These are phyloP conservation scores for Quercus wislizeni DNA, from an alignment of 306 rosid genomes.

Conservation along the genomic window DNA sequence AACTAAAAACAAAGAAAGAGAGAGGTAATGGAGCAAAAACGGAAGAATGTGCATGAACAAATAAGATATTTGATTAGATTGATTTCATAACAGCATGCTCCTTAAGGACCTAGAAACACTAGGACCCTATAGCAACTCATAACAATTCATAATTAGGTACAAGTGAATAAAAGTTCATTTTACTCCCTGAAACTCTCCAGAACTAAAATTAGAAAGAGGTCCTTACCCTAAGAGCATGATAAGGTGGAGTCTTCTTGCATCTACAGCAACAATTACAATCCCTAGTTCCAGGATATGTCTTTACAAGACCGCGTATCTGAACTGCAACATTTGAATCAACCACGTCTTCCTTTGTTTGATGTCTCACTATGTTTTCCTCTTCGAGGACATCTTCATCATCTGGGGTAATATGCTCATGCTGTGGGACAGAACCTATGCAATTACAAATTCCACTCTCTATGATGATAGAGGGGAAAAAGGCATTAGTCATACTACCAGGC, in stretches of 20 bases:
- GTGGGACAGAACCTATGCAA: conserved; percentile 52
- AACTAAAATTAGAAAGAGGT: conserved; percentile 16
- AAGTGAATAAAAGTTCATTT: conserved; percentile 10
- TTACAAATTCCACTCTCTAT: conserved; percentile 80
- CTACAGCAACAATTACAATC: conserved; percentile 44
- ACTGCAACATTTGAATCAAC: conserved; percentile 63
- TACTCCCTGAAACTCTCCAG: conserved; percentile 10
- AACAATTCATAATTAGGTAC: background rate
- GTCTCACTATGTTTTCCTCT: conserved; percentile 73
- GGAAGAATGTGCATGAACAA: background rate
- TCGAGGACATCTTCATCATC: conserved; percentile 86
- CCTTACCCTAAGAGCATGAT: conserved; percentile 75
- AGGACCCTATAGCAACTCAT: background rate
- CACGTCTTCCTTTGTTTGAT: conserved; percentile 39
- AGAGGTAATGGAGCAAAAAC: background rate
- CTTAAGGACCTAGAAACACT: background rate
- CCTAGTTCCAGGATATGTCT: conserved; percentile 65
- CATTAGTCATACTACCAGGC: conserved; percentile 11
- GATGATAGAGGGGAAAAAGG: conserved; percentile 11
- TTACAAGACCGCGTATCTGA: conserved; percentile 76
- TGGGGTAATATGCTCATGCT: conserved; percentile 45
- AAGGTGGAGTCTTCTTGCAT: conserved; percentile 51
- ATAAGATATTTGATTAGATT: background rate
- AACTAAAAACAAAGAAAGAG: background rate
- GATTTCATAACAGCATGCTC: background rate